Base-by-base conservation (phyloP, 176 grass and related monocot species). In the Triticum timopheevii region DNA sequence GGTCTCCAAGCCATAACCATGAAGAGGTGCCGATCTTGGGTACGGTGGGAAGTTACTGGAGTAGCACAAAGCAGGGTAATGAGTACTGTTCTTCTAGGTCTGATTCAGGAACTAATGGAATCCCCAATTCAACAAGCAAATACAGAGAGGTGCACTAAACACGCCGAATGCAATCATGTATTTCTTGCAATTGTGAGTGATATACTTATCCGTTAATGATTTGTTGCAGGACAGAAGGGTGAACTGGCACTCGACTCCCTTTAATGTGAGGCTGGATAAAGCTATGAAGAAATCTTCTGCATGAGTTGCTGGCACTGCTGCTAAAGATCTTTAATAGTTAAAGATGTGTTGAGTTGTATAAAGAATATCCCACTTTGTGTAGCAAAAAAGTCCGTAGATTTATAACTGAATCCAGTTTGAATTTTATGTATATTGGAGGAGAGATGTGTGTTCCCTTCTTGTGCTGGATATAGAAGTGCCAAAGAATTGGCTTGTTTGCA, bases 11-110 rank as follows among this genome's bases (percentile, higher is more conserved):
- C 25, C 86, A 81, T 49, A 87, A 79, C 52, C 59, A 10, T 77
- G 93, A 94, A 28, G 92, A 86, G 36, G 70, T 76, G 28, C 91
- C 90, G 0, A 96, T 96, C 61, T 39, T 96, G 39, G 92, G 93
- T 90, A 90, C 96, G 5, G 92, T 98, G 10, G 90, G 96, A 83
- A 92, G 91, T 66, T 93, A 98, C 82, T 94, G 94, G 94, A 86
- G 74, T 66, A 78, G 89, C 78, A 88, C 72, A 61, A 85, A 52
- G 7, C 80, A 86, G 33, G 76, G 56, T 24, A 88, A 30, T 28
- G 71, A 2, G 31, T 27, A 68, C 38, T 86, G 76, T 76, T 87
- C 90, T 82, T 83, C 86, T 87, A 86, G 11, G 80, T 85, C 90
- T 12, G 81, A 77, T 75, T 86, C 83, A 78, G 90, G 52, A 71